Base-by-base conservation (phyloP, 768 basidiomycete genomes). In the Imleria badia region DNA sequence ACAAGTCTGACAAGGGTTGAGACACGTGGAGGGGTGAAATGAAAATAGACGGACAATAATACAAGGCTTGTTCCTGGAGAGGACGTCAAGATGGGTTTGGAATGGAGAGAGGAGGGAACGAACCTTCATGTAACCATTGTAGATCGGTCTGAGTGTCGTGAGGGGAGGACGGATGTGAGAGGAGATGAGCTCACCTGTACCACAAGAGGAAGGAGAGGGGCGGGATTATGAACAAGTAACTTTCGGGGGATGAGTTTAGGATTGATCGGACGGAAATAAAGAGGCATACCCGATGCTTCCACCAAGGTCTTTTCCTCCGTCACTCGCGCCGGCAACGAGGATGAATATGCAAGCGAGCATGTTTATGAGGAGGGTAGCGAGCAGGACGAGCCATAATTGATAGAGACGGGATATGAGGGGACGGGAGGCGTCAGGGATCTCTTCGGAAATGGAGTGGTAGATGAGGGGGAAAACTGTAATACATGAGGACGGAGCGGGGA, bases 41-140 rank as follows among this genome's bases (percentile, higher is more conserved):
- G 61, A 54, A 57, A 68, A 58, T 58, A 52, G 59, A 66, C 87
- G 73, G 74, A 92, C 92, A 96, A 74, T 90, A 96, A 76, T 94
- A 96, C 68, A 95, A 73, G 4, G 93, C 83, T 84, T 94, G 92
- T 76, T 94, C 91, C 92, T 94, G 73, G 56, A 58, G 38, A 41
- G 17, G 15, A 22, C n/a, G 52, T 67, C 40, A 73, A 56, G 45
- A 46, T 49, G 44, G 45, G 52, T 52, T 48, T 63, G 62, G 59
- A 62, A 67, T 60, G 68, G 66, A 51, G 56, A 20, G 56, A 35
- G 34, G 26, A 39, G 40, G 35, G 48, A 34, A 52, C 77, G 68
- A 65, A 87, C 95, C 82, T 97, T 96, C 86, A 94, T 92, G 77
- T 93, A 96, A 50, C 91, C 95, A 64, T 97, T 95, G 77, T 98